These are phyloP conservation scores for Blumeria graminis DNA, from an alignment of 2,329 filamentous ascomycete species.

Conservation along the genomic window DNA sequence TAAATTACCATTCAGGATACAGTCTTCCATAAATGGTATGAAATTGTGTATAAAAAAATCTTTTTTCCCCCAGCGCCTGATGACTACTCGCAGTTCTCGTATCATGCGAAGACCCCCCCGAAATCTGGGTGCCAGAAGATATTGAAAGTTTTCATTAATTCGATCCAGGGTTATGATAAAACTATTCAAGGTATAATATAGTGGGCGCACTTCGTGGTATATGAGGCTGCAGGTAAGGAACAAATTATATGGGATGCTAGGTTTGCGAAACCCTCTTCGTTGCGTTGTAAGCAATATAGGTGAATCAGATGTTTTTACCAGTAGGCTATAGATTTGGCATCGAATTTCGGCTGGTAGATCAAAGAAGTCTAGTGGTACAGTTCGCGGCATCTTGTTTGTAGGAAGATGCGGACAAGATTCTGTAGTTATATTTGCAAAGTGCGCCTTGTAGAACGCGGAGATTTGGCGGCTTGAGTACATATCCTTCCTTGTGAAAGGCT, in stretches of 20 bases:
- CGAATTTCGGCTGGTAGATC: conserved; percentile 13
- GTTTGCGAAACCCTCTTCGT: too few species aligned
- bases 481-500: not conserved
- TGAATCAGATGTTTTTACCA: conserved; percentile 1
- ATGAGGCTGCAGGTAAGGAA: conserved; percentile 10
- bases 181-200: conserved; percentile 11
- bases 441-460: too few species aligned
- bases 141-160: conserved; percentile 4
- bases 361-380: conserved; percentile 9
- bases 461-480: too few species aligned
- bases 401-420: not conserved
- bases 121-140: conserved; percentile 5
- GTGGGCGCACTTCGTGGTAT: conserved; percentile 10
- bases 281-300: not conserved
- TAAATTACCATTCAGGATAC: conserved; percentile 11
- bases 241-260: conserved; percentile 5
- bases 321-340: conserved; percentile 9
- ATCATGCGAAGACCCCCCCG: conserved; percentile 7
- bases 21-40: conserved; percentile 8
- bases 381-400: not conserved
- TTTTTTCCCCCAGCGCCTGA: conserved; percentile 9
- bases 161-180: conserved; percentile 8
- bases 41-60: conserved; percentile 7
- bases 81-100: conserved; percentile 4
- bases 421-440: too few species aligned